Percentiles rank a stretch among this genome's conserved stretches.
phyloP scores from a whole-genome alignment of 2,329 filamentous ascomycete species.

The Colletotrichum sp. region DNA sequence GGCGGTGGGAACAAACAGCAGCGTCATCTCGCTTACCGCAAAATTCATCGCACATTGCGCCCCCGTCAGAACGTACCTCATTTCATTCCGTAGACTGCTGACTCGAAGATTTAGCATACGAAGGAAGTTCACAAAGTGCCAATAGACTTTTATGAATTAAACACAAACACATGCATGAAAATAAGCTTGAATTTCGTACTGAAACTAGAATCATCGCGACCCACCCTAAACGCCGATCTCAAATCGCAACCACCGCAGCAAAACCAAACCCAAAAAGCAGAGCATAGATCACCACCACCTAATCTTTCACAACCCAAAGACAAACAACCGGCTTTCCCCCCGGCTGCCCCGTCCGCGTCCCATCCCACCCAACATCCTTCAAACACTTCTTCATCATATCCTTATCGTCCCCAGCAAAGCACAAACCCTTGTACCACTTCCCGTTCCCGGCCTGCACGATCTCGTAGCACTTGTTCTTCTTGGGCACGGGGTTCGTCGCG shows the following conservation, averaged over 20 bases:
- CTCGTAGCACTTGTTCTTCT: constrained; percentile 64
- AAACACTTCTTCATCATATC: constrained; percentile 55
- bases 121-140: not conserved
- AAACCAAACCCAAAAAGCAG: not conserved
- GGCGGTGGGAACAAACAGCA: not conserved
- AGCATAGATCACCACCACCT: not conserved
- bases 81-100: not conserved
- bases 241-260: not conserved
- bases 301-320: constrained; percentile 63
- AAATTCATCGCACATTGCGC: not conserved
- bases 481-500: constrained; percentile 52
- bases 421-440: constrained; percentile 63
- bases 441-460: constrained; percentile 60
- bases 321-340: constrained; percentile 62
- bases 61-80: not conserved
- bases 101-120: not conserved
- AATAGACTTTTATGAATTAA: not conserved
- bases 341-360: constrained; percentile 48
- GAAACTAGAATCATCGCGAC: not conserved
- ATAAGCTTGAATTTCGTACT: not conserved
- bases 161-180: not conserved
- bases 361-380: constrained; percentile 64
- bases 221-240: not conserved
- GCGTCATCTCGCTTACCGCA: not conserved
- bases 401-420: constrained; percentile 54